Percentiles rank a stretch among this genome's conserved stretches.
Conservation (phyloP, 495 filamentous ascomycete genomes). For the Penicillium taxi region DNA sequence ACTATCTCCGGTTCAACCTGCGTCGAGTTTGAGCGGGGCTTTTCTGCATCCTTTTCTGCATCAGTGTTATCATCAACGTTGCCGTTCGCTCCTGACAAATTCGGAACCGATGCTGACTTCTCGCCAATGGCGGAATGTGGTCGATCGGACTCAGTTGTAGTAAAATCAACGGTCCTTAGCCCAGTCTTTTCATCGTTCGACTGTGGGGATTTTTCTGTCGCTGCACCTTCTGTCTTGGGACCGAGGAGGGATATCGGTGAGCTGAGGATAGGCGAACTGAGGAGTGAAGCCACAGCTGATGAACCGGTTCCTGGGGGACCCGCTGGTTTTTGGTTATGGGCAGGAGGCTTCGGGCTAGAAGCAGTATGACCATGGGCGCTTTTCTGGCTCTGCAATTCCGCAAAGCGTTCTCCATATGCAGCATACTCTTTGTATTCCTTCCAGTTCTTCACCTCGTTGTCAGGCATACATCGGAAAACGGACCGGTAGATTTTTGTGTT, state of each 20-base stretch:
- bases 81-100: conserved; percentile 14
- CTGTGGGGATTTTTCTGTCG: conserved; percentile 22
- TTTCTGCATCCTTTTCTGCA: conserved; percentile 26
- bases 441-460: conserved; percentile 90
- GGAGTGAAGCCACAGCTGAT: conserved; percentile 29
- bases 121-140: conserved; percentile 35
- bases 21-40: conserved; percentile 25
- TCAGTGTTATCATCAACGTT: conserved; percentile 17
- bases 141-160: conserved; percentile 20
- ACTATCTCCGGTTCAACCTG: conserved; percentile 41
- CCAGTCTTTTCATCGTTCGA: conserved; percentile 7
- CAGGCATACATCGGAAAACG: conserved; percentile 95
- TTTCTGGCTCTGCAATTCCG: conserved; percentile 55
- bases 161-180: no score
- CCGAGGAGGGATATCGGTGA: conserved; percentile 19
- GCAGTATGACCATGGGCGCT: no score
- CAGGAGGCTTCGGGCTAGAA: no score
- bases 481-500: conserved; percentile 88
- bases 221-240: conserved; percentile 15
- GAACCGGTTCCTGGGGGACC: conserved; percentile 35
- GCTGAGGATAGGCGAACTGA: conserved; percentile 15
- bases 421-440: conserved; percentile 85
- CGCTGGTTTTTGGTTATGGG: conserved; percentile 30
- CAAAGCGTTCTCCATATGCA: conserved; percentile 71
- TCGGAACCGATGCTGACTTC: conserved; percentile 29